Evolutionary conservation across 2,329 filamentous ascomycete genomes (phyloP).

Genomic region (Fusarium haematococcum): DNA sequence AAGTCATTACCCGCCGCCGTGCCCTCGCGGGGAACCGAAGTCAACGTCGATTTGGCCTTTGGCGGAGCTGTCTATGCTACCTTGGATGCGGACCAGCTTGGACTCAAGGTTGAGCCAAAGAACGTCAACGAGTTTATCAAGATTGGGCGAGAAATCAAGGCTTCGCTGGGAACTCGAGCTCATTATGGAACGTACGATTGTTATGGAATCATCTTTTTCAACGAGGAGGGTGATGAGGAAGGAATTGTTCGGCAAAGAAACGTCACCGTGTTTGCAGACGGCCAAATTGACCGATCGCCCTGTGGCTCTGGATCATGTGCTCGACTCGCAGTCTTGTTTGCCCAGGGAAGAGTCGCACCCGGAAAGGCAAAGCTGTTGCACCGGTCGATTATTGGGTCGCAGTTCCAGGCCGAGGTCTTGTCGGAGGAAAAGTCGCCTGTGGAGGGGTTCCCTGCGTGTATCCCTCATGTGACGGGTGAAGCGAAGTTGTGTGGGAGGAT

Average conservation of each 20-base stretch:
- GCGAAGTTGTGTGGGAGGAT: constrained; percentile 28
- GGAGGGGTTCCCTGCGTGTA: constrained; percentile 23
- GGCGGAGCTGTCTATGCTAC: constrained; percentile 31
- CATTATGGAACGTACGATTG: constrained; percentile 16
- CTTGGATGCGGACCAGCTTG: constrained; percentile 15
- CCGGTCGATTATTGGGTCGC: constrained; percentile 18
- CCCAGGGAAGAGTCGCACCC: neutral
- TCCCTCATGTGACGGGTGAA: constrained; percentile 29
- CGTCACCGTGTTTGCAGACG: constrained; percentile 43
- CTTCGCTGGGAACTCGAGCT: constrained; percentile 10
- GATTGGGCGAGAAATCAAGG: constrained; percentile 33
- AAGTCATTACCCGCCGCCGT: neutral
- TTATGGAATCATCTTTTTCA: constrained; percentile 33
- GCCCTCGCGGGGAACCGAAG: neutral
- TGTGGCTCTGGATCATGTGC: constrained; percentile 43
- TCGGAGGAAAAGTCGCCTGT: constrained; percentile 22
- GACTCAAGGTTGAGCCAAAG: constrained; percentile 17
- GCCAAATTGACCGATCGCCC: constrained; percentile 42
- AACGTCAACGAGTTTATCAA: constrained; percentile 24
- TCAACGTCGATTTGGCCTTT: constrained; percentile 12
- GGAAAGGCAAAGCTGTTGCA: constrained; percentile 7
- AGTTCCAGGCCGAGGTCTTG: constrained; percentile 30
- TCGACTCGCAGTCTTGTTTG: constrained; percentile 27
- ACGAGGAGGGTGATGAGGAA: neutral
- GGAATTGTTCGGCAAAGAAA: constrained; percentile 26